phyloP scores from a whole-genome alignment of 2,329 filamentous ascomycete species.

The Sarocladium kiliense region DNA sequence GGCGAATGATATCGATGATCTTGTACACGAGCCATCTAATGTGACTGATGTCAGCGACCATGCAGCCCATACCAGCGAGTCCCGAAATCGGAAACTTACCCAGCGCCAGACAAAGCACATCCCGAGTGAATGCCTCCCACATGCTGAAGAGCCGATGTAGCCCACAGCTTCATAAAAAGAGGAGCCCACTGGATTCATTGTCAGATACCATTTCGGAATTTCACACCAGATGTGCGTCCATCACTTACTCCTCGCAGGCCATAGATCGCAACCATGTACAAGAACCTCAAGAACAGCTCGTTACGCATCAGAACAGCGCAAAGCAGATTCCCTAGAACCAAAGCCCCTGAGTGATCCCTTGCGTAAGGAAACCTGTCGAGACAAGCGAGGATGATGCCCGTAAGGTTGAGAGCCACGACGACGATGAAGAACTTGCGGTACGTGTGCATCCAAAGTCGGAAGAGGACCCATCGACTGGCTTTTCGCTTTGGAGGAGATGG shows the following conservation, averaged over 20 bases:
- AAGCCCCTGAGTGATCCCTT: slow-evolving; percentile 29
- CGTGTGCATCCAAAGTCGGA: slow-evolving; percentile 34
- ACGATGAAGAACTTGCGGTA: slow-evolving; percentile 35
- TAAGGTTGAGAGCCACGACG: slow-evolving; percentile 28
- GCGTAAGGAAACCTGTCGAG: slow-evolving; percentile 29
- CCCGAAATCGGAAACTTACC: slow-evolving; percentile 19
- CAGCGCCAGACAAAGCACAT: slow-evolving; percentile 32
- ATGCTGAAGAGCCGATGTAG: slow-evolving; percentile 32
- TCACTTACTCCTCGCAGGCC: slow-evolving; percentile 28
- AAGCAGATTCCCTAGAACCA: slow-evolving; percentile 33
- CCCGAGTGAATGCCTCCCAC: slow-evolving; percentile 37
- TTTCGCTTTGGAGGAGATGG: slow-evolving; percentile 16
- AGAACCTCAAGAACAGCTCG: slow-evolving; percentile 30
- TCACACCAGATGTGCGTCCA: too few relatives aligned
- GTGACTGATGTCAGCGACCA: too few relatives aligned
- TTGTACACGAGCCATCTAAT: slow-evolving; percentile 33
- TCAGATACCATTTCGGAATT: too few relatives aligned
- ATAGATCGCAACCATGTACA: slow-evolving; percentile 32
- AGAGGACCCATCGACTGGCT: slow-evolving; percentile 26
- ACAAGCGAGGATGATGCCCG: slow-evolving; percentile 28
- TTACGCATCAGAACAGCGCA: slow-evolving; percentile 34
- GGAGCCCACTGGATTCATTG: slow-evolving; percentile 26
- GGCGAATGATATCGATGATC: slow-evolving; percentile 29
- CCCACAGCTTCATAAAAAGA: slow-evolving; percentile 26
- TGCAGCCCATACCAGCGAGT: not conserved